Evolutionary conservation across 805 yeast species (phyloP).

Genomic region (Jamesozyma piceae): DNA sequence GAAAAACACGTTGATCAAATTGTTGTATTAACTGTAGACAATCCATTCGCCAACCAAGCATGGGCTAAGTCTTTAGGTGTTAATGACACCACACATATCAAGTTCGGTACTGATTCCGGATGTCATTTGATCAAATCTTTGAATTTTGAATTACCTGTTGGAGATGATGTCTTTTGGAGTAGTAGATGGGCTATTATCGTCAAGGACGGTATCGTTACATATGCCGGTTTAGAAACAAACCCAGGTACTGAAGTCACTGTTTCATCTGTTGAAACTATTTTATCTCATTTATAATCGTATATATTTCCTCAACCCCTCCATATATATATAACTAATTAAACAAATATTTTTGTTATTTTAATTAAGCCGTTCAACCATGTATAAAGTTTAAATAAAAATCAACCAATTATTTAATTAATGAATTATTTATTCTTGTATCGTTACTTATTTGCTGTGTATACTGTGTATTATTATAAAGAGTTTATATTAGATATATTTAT

Average conservation of each 20-base stretch:
- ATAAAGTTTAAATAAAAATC: not conserved
- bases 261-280: slow-evolving; percentile 29
- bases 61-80: slow-evolving; percentile 45
- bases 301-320: too few species aligned
- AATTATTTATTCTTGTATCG: too few species aligned
- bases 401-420: not conserved
- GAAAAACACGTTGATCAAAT: slow-evolving; percentile 55
- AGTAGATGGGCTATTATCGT: slow-evolving; percentile 67
- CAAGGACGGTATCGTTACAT: slow-evolving; percentile 45
- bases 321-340: too few species aligned
- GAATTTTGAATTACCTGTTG: slow-evolving; percentile 50
- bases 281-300: slow-evolving; percentile 27
- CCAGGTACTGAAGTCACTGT: slow-evolving; percentile 32
- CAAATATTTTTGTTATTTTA: too few species aligned
- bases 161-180: slow-evolving; percentile 48
- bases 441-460: too few species aligned
- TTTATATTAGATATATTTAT: too few species aligned
- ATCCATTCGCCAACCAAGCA: slow-evolving; percentile 61
- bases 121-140: slow-evolving; percentile 48
- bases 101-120: slow-evolving; percentile 61
- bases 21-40: slow-evolving; percentile 57
- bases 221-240: slow-evolving; percentile 34
- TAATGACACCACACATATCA: slow-evolving; percentile 31
- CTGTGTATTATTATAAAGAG: too few species aligned
- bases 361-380: too few species aligned